phyloP scores from a whole-genome alignment of 2,329 filamentous ascomycete species.

The Ophiocordyceps sinensis region DNA sequence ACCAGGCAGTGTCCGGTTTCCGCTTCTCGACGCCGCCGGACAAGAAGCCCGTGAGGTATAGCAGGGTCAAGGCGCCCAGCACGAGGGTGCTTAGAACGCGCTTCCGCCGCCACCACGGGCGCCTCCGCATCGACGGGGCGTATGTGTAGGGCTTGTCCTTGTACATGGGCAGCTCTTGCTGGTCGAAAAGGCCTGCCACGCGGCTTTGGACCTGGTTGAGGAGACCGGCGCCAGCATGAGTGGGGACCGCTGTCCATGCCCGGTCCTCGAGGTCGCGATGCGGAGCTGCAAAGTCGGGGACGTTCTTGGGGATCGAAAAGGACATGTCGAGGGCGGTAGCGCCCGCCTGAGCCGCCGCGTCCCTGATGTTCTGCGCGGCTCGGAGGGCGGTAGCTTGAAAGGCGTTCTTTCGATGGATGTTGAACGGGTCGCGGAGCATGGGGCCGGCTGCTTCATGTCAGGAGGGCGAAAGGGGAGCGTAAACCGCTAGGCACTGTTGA shows the following conservation, averaged over 20 bases:
- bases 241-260: constrained; percentile 41
- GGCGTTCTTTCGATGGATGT: constrained; percentile 27
- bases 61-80: constrained; percentile 38
- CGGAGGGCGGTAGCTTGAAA: constrained; percentile 33
- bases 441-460: constrained; percentile 15
- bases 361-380: constrained; percentile 27
- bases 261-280: constrained; percentile 52
- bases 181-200: constrained; percentile 50
- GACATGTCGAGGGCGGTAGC: constrained; percentile 41
- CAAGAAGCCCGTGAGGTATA: constrained; percentile 61
- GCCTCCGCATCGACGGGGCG: constrained; percentile 41
- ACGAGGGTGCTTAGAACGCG: constrained; percentile 36
- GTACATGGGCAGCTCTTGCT: constrained; percentile 67
- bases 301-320: constrained; percentile 53
- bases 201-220: constrained; percentile 43
- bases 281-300: constrained; percentile 53
- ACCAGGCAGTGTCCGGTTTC: constrained; percentile 31
- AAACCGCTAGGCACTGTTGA: not conserved
- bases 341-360: constrained; percentile 34
- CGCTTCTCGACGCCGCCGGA: constrained; percentile 13
- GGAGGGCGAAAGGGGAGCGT: not conserved
- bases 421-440: constrained; percentile 31
- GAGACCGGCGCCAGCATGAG: constrained; percentile 20
- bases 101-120: constrained; percentile 49
- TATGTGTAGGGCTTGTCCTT: constrained; percentile 94